Conservation (phyloP, 495 filamentous ascomycete species). For the Tuber indicum region DNA sequence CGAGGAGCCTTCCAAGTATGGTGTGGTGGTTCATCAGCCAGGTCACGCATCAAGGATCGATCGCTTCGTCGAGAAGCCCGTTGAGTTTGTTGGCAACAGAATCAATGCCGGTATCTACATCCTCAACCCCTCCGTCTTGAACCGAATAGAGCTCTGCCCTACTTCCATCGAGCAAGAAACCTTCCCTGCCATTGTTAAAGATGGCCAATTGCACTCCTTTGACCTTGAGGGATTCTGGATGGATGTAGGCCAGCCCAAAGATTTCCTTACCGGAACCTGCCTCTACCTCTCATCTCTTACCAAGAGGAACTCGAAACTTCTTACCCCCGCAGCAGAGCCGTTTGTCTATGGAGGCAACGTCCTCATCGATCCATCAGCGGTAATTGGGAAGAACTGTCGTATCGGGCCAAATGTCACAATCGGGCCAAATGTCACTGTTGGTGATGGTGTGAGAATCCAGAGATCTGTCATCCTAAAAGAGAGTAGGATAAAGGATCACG, state of each 20-base stretch:
- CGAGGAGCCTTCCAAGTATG: slow-evolving; percentile 98
- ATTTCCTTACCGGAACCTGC: slow-evolving; percentile 95
- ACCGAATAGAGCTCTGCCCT: slow-evolving; percentile 89
- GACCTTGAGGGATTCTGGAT: slow-evolving; percentile 99
- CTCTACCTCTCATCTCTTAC: slow-evolving; percentile 90
- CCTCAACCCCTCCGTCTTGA: slow-evolving; percentile 83
- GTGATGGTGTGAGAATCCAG: slow-evolving; percentile 91
- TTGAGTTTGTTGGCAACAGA: slow-evolving; percentile 97
- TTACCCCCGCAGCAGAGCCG: slow-evolving; percentile 65
- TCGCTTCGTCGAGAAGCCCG: slow-evolving; percentile 98
- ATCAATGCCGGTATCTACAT: slow-evolving; percentile 99
- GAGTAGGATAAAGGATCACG: slow-evolving; percentile 96
- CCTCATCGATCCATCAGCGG: slow-evolving; percentile 87
- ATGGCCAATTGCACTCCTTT: slow-evolving; percentile 92
- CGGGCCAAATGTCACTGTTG: slow-evolving; percentile 87
- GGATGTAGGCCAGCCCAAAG: slow-evolving; percentile 98
- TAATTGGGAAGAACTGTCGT: slow-evolving; percentile 96
- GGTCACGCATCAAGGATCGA: slow-evolving; percentile 88
- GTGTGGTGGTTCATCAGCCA: slow-evolving; percentile 97
- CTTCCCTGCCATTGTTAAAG: slow-evolving; percentile 88
- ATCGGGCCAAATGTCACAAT: slow-evolving; percentile 98
- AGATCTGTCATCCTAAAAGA: slow-evolving; percentile 83
- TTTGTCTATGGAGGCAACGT: slow-evolving; percentile 95
- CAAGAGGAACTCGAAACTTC: slow-evolving; percentile 83
- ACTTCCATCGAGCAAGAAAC: slow-evolving; percentile 99